Conservation (phyloP, 2,329 filamentous ascomycete genomes). For the Venturia pyrina region DNA sequence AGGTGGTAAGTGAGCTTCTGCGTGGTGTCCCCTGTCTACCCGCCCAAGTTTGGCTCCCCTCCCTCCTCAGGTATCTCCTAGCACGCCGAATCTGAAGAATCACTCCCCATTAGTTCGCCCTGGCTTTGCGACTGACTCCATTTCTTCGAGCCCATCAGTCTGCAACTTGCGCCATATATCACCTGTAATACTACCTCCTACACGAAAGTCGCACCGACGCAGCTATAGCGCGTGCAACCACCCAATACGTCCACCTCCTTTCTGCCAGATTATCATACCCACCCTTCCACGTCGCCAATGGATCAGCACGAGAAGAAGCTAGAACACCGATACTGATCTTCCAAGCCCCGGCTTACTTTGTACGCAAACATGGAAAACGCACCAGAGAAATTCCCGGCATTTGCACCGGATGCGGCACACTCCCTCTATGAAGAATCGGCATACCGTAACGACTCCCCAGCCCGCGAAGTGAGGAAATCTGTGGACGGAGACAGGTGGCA, state of each 20-base stretch:
- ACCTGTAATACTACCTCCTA: neutral
- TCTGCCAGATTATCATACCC: neutral
- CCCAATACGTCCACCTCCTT: neutral
- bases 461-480: neutral
- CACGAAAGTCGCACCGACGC: neutral
- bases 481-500: conserved; percentile 45
- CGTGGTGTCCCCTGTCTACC: neutral
- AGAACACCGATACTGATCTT: neutral
- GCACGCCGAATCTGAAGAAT: too few relatives aligned
- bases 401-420: conserved; percentile 10
- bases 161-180: neutral
- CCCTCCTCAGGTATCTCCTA: neutral
- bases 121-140: neutral
- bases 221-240: neutral
- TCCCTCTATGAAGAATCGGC: neutral
- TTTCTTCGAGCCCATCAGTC: neutral
- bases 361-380: conserved; percentile 16
- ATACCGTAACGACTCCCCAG: conserved; percentile 4
- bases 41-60: neutral
- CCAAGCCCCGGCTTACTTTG: neutral
- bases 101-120: neutral
- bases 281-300: conserved; percentile 2
- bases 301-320: neutral
- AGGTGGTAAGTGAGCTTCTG: too few relatives aligned
- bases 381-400: conserved; percentile 14